Evolutionary conservation across 2,329 filamentous ascomycete genomes (phyloP).

Genomic region (Aspergillaceae sp.): DNA sequence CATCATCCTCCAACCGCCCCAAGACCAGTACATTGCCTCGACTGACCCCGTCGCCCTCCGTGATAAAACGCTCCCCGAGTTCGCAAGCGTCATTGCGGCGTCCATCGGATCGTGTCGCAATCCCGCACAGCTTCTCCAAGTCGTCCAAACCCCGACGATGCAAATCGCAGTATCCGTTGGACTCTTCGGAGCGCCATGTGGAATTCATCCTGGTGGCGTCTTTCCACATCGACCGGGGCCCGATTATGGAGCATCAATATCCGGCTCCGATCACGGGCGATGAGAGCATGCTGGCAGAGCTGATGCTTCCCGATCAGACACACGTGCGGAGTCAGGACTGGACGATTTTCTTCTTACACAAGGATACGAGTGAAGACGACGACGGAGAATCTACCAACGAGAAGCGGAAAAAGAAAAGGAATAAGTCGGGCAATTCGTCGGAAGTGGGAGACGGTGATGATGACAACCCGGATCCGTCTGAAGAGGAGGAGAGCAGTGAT

Average conservation of each 20-base stretch:
- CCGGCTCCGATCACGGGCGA: slow-evolving; percentile 91
- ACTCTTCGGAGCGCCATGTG: slow-evolving; percentile 79
- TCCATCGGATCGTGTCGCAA: slow-evolving; percentile 19
- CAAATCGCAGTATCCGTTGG: slow-evolving; percentile 68
- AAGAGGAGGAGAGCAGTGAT: slow-evolving; percentile 43
- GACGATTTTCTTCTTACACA: slow-evolving; percentile 98
- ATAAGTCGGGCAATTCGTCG: slow-evolving; percentile 37
- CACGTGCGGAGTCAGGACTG: slow-evolving; percentile 93
- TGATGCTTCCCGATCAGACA: slow-evolving; percentile 96
- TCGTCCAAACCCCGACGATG: slow-evolving; percentile 47
- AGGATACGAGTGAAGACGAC: slow-evolving; percentile 78
- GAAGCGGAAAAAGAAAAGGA: slow-evolving; percentile 37
- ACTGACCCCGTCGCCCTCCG: slow-evolving; percentile 54
- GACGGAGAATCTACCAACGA: slow-evolving; percentile 54
- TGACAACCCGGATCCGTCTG: slow-evolving; percentile 14
- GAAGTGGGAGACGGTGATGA: slow-evolving; percentile 41
- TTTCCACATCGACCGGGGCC: slow-evolving; percentile 92
- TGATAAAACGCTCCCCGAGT: slow-evolving; percentile 43
- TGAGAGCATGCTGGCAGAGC: slow-evolving; percentile 94
- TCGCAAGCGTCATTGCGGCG: slow-evolving; percentile 32
- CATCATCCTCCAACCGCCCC: slow-evolving; percentile 36
- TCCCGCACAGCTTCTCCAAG: slow-evolving; percentile 30
- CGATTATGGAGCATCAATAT: slow-evolving; percentile 97
- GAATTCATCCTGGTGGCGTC: slow-evolving; percentile 97
- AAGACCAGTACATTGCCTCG: slow-evolving; percentile 46